These are phyloP conservation scores for Globisporangium emineosum DNA, from an alignment of 352 stramenopile species.

Conservation along the genomic window DNA sequence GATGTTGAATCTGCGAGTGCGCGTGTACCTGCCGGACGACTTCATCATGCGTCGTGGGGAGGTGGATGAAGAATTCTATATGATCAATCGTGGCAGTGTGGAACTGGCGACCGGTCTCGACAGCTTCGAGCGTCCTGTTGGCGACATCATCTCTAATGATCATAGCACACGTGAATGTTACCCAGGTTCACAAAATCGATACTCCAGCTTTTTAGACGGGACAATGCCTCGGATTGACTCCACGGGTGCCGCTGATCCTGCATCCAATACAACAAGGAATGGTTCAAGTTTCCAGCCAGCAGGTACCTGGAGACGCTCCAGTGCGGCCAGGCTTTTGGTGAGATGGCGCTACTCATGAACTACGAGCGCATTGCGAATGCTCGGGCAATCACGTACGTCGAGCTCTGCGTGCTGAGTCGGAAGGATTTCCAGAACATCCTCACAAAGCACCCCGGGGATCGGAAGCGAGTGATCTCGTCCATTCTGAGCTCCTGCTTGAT, in stretches of 20 bases:
- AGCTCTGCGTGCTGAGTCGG: conserved; percentile 29
- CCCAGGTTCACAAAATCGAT: no score
- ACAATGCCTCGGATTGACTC: not conserved
- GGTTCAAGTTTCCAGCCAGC: not conserved
- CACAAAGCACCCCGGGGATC: no score
- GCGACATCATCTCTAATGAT: not conserved
- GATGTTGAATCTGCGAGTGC: no score
- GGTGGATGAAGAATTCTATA: not conserved
- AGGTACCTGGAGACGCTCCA: not conserved
- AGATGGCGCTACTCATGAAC: conserved; percentile 43
- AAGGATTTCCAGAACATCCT: conserved; percentile 25
- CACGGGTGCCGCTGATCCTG: not conserved
- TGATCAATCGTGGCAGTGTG: not conserved
- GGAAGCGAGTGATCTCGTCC: no score
- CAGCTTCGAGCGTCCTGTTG: not conserved
- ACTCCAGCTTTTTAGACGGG: no score
- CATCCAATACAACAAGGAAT: not conserved
- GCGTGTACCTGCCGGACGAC: not conserved
- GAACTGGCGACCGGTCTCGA: not conserved
- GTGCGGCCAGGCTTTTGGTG: conserved; percentile 33
- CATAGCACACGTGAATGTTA: no score
- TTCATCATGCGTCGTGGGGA: not conserved
- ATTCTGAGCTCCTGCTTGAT: no score
- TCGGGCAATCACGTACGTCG: conserved; percentile 28
- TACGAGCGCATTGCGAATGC: conserved; percentile 30